Conservation (phyloP, 352 stramenopile genomes). For the Pythium guiyangense region DNA sequence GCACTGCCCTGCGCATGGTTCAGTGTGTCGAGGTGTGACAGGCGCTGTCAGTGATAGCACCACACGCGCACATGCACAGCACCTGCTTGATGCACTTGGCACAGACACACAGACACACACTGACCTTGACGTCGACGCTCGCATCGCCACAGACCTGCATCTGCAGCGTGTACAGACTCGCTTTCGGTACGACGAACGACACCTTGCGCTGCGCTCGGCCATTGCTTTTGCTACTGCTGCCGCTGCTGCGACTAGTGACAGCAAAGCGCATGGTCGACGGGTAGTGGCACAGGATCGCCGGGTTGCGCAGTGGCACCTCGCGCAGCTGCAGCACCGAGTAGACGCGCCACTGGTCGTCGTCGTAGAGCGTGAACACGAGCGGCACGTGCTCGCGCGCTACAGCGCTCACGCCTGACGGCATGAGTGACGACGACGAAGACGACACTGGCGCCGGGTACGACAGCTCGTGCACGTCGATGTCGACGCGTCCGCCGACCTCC, state of each 20-base stretch:
- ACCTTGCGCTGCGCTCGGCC: background rate
- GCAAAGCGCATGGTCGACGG: constrained; percentile 42
- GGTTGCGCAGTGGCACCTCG: constrained; percentile 50
- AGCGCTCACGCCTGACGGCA: background rate
- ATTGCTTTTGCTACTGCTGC: background rate
- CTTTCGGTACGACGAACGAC: constrained; percentile 1
- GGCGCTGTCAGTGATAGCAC: background rate
- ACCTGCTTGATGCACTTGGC: background rate
- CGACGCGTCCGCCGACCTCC: constrained; percentile 37
- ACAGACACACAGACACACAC: background rate
- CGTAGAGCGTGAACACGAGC: constrained; percentile 54
- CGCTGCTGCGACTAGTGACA: constrained; percentile 12
- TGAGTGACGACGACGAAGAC: background rate
- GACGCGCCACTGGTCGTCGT: constrained; percentile 54
- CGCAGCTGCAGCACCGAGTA: constrained; percentile 57
- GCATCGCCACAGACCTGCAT: constrained; percentile 48
- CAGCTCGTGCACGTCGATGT: constrained; percentile 34
- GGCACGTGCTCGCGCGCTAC: constrained; percentile 14
- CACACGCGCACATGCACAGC: too few relatives aligned
- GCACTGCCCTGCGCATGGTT: constrained; percentile 18
- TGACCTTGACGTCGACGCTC: constrained; percentile 43
- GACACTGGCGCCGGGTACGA: too few relatives aligned
- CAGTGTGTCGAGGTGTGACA: background rate
- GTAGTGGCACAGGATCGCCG: constrained; percentile 57
- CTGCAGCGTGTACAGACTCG: constrained; percentile 33